Percentiles rank a stretch among this genome's conserved stretches.
phyloP scores from a whole-genome alignment of 306 rosid species.

The Acacia acuminata region DNA sequence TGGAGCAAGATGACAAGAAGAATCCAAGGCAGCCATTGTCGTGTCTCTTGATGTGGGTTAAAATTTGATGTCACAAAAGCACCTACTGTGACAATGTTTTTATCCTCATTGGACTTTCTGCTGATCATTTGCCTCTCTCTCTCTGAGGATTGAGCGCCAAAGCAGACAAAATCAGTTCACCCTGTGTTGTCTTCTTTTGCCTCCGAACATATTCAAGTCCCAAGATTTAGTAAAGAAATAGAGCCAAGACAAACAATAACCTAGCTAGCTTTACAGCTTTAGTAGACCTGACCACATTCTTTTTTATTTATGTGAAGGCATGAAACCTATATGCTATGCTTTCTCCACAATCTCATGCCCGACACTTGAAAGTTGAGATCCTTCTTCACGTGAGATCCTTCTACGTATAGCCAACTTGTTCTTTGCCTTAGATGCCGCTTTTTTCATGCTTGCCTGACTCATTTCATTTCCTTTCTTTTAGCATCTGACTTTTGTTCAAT shows the following conservation, averaged over 20 bases:
- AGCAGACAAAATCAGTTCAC: slow-evolving; percentile 40
- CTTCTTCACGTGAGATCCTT: too few relatives aligned
- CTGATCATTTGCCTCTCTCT: background rate
- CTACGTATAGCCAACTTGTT: background rate
- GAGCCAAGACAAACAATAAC: slow-evolving; percentile 6
- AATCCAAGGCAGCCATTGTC: slow-evolving; percentile 11
- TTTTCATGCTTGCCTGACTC: slow-evolving; percentile 7
- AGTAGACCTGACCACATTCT: too few relatives aligned
- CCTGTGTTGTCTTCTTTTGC: slow-evolving; percentile 26
- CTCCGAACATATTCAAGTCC: background rate
- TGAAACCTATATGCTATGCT: slow-evolving; percentile 17
- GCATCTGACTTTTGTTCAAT: background rate
- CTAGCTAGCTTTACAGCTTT: too few relatives aligned
- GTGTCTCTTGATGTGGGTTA: slow-evolving; percentile 11
- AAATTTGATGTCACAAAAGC: slow-evolving; percentile 16
- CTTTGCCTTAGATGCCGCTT: slow-evolving; percentile 5
- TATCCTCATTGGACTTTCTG: slow-evolving; percentile 1
- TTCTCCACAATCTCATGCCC: background rate
- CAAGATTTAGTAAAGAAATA: background rate
- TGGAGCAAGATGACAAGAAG: slow-evolving; percentile 6
- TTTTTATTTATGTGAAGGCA: background rate
- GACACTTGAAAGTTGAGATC: slow-evolving; percentile 13
- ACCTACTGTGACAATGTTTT: background rate
- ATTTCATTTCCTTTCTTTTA: background rate
- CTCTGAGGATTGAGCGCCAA: slow-evolving; percentile 1